Percentiles rank a stretch among this genome's conserved stretches.
Conservation (phyloP, 768 basidiomycete genomes). For the Coprinellus micaceus region DNA sequence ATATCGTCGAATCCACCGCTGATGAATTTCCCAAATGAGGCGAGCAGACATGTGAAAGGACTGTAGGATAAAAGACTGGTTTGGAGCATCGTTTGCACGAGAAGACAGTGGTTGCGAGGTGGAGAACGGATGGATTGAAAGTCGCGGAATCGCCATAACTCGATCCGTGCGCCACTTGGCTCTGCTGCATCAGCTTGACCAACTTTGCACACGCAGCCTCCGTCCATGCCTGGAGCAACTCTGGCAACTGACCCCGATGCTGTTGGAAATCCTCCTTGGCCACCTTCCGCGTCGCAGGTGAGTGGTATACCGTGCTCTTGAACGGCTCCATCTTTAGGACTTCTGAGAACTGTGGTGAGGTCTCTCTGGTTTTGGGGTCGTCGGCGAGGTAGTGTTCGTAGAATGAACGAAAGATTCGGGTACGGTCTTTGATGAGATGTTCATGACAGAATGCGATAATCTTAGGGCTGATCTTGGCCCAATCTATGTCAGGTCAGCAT, state of each 20-base stretch:
- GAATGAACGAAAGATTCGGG: not conserved
- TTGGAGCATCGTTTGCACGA: not conserved
- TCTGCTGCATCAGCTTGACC: not conserved
- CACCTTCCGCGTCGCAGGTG: not conserved
- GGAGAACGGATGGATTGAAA: not conserved
- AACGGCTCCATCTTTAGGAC: not conserved
- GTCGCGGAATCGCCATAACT: not conserved
- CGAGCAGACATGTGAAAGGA: not conserved
- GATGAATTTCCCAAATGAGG: not conserved
- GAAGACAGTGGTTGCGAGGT: not conserved
- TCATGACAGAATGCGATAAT: not conserved
- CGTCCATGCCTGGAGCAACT: not conserved
- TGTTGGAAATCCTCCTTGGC: not conserved
- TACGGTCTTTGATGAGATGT: not conserved
- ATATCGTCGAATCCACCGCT: no score
- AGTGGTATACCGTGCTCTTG: not conserved
- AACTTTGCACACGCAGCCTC: not conserved
- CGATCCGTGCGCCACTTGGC: not conserved
- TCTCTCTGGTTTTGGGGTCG: not conserved
- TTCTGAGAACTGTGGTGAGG: not conserved
- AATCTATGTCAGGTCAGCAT: no score
- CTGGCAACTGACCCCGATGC: not conserved
- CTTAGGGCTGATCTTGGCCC: not conserved
- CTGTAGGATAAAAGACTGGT: not conserved
- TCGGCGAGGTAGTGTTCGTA: not conserved